Evolutionary conservation across 129 eudicot genomes (phyloP).

Genomic region (carrot (Daucus carota)): DH1_v3.0 NC_030383.2:62305501-62306000

Average conservation of each 20-base stretch:
- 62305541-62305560: background rate
- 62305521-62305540: background rate
- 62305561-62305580: background rate
- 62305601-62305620: background rate
- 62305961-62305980: background rate
- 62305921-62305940: background rate
- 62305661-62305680: slow-evolving; percentile 3
- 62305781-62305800: slow-evolving; percentile 15
- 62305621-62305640: too few species aligned
- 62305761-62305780: slow-evolving; percentile 17
- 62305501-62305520: background rate
- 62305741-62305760: slow-evolving; percentile 11
- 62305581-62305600: background rate
- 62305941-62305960: background rate
- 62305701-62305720: background rate
- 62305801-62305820: slow-evolving; percentile 7
- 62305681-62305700: slow-evolving; percentile 9
- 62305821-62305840: slow-evolving; percentile 3
- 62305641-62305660: slow-evolving; percentile 16
- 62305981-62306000: background rate
- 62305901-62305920: background rate
- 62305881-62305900: background rate
- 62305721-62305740: slow-evolving; percentile 18
- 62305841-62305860: slow-evolving; percentile 11
- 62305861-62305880: background rate